Evolutionary conservation across 768 basidiomycete genomes (phyloP).

Genomic region (Lyophyllum semitale): DNA sequence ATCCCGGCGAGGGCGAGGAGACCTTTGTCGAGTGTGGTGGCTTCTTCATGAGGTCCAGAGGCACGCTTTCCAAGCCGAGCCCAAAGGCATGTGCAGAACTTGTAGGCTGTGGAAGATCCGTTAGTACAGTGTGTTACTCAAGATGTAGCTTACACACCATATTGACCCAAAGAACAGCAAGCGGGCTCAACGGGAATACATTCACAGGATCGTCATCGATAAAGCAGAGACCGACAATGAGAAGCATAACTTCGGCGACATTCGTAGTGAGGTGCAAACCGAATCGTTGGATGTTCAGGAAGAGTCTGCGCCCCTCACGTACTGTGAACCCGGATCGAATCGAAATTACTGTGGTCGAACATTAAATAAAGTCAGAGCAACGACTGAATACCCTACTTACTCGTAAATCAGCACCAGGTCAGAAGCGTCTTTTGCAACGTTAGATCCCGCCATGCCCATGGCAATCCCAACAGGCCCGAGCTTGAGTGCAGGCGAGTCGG

Average conservation of each 20-base stretch:
- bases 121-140: too few relatives aligned
- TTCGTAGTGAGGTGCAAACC: constrained; percentile 56
- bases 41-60: too few relatives aligned
- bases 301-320: constrained; percentile 56
- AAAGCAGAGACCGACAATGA: too few relatives aligned
- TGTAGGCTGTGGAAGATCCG: too few relatives aligned
- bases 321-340: constrained; percentile 61
- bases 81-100: too few relatives aligned
- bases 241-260: too few relatives aligned
- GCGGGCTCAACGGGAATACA: too few relatives aligned
- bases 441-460: constrained; percentile 58
- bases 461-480: constrained; percentile 57
- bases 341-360: constrained; percentile 44
- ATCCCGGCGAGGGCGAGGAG: constrained; percentile 87
- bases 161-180: too few relatives aligned
- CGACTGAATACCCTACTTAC: constrained; percentile 18
- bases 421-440: constrained; percentile 57
- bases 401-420: constrained; percentile 62
- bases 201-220: too few relatives aligned
- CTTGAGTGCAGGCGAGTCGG: constrained; percentile 60
- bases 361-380: not conserved
- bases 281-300: constrained; percentile 60
- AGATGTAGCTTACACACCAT: too few relatives aligned
- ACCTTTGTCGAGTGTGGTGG: too few relatives aligned
- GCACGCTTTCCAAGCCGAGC: too few relatives aligned